Conservation (phyloP, 129 eudicot genomes). For the Logfia minima region DNA sequence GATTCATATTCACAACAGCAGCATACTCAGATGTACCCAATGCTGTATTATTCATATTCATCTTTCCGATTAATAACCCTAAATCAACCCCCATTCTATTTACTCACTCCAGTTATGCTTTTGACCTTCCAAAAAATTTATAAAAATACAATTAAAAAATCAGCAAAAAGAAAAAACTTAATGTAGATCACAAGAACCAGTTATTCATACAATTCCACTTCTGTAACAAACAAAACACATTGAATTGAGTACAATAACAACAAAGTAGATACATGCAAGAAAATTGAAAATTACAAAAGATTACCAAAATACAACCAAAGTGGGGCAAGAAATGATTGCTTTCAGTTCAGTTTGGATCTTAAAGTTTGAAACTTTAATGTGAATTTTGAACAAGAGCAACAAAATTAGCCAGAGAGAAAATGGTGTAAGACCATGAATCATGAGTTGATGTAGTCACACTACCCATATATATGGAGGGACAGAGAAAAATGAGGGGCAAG, state of each 20-base stretch:
- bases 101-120: conserved; percentile 1
- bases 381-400: conserved; percentile 9
- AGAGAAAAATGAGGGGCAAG: conserved; percentile 23
- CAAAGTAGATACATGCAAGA: conserved; percentile 1
- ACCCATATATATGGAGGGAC: conserved; percentile 30
- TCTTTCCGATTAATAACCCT: conserved; percentile 32
- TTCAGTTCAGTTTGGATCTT: not conserved
- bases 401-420: conserved; percentile 20
- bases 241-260: not conserved
- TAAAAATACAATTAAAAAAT: conserved; percentile 5
- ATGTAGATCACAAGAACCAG: conserved; percentile 6
- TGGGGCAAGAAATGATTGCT: conserved; percentile 1
- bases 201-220: not conserved
- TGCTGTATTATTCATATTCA: not conserved
- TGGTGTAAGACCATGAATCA: conserved; percentile 21
- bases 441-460: conserved; percentile 8
- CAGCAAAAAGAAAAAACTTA: not conserved
- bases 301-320: conserved; percentile 7
- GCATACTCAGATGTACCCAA: conserved; percentile 51
- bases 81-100: conserved; percentile 30
- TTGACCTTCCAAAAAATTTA: conserved; percentile 22
- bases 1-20: conserved; percentile 63
- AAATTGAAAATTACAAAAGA: not conserved
- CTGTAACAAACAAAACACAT: not conserved
- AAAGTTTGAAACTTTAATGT: not conserved